Percentiles rank a stretch among this genome's conserved stretches.
Conservation (phyloP, 2,329 filamentous ascomycete genomes). For the Lojkania enalia region DNA sequence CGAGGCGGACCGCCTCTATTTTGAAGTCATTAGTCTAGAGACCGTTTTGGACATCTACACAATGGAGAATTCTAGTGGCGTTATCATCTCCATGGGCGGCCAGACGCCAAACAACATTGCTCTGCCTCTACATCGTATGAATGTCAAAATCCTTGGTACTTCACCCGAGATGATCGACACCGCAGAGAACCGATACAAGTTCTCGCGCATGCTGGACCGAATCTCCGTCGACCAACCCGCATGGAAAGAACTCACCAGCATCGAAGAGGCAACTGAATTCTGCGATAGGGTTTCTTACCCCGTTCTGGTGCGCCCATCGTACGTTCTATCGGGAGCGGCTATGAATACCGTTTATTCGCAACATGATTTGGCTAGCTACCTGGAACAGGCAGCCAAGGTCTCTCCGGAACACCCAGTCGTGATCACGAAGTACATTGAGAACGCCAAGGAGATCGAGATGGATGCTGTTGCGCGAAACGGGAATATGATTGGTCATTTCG, state of each 20-base stretch:
- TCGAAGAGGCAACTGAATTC: constrained; percentile 85
- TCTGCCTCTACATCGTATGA: constrained; percentile 81
- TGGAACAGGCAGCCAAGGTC: constrained; percentile 89
- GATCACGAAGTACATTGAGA: constrained; percentile 99
- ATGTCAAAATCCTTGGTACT: constrained; percentile 91
- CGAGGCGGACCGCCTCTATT: constrained; percentile 91
- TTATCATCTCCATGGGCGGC: constrained; percentile 94
- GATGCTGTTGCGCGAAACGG: constrained; percentile 93
- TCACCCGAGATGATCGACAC: constrained; percentile 99
- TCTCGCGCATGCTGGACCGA: constrained; percentile 94
- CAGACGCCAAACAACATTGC: constrained; percentile 99
- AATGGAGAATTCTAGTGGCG: constrained; percentile 78
- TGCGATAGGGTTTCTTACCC: constrained; percentile 89
- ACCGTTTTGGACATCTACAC: constrained; percentile 93
- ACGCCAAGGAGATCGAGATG: constrained; percentile 99
- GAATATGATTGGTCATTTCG: constrained; percentile 89
- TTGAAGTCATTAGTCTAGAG: constrained; percentile 92
- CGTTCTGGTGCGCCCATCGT: constrained; percentile 92
- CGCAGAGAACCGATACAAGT: constrained; percentile 97
- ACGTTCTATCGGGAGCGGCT: constrained; percentile 93
- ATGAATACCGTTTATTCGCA: constrained; percentile 99
- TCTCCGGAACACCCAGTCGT: constrained; percentile 96
- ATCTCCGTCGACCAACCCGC: constrained; percentile 95
- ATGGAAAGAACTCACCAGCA: constrained; percentile 97
- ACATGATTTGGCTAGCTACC: constrained; percentile 84